phyloP scores from a whole-genome alignment of 495 filamentous ascomycete genomes.

The Hyaloscypha bicolor region DNA sequence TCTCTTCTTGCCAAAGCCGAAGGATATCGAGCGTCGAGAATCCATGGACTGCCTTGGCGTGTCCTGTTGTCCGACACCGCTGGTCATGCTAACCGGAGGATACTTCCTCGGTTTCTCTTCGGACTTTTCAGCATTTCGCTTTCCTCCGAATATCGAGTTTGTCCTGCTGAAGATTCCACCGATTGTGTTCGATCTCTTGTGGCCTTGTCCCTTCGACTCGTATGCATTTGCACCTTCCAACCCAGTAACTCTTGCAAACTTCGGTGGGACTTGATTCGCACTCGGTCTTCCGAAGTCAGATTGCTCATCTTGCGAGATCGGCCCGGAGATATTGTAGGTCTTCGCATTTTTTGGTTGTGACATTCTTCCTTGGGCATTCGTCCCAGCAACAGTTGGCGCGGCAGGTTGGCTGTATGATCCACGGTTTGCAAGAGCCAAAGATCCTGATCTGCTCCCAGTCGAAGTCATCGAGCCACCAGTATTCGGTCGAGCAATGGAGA shows the following conservation, averaged over 20 bases:
- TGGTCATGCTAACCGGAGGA: slow-evolving; percentile 80
- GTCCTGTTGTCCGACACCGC: slow-evolving; percentile 50
- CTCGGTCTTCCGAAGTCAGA: slow-evolving; percentile 61
- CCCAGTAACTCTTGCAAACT: slow-evolving; percentile 52
- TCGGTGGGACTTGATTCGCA: slow-evolving; percentile 41
- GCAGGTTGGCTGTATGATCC: slow-evolving; percentile 89
- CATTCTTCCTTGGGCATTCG: slow-evolving; percentile 88
- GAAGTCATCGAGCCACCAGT: slow-evolving; percentile 84
- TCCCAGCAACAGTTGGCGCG: slow-evolving; percentile 83
- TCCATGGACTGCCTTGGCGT: slow-evolving; percentile 76
- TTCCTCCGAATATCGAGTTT: slow-evolving; percentile 73
- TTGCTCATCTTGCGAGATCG: slow-evolving; percentile 60
- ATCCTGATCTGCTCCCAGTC: slow-evolving; percentile 53
- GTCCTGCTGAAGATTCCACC: slow-evolving; percentile 81
- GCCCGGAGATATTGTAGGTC: slow-evolving; percentile 73
- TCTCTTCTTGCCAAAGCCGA: slow-evolving; percentile 72
- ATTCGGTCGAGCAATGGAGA: slow-evolving; percentile 64
- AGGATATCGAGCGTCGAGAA: slow-evolving; percentile 72
- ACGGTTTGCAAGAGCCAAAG: slow-evolving; percentile 68
- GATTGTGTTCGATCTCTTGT: slow-evolving; percentile 90
- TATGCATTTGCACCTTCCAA: slow-evolving; percentile 49
- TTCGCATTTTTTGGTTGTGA: slow-evolving; percentile 72
- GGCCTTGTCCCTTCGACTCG: slow-evolving; percentile 72
- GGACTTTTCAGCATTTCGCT: slow-evolving; percentile 44
- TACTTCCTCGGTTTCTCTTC: slow-evolving; percentile 55